Base-by-base conservation (phyloP, 208 protist species). In the Trypanosoma boissoni region DNA sequence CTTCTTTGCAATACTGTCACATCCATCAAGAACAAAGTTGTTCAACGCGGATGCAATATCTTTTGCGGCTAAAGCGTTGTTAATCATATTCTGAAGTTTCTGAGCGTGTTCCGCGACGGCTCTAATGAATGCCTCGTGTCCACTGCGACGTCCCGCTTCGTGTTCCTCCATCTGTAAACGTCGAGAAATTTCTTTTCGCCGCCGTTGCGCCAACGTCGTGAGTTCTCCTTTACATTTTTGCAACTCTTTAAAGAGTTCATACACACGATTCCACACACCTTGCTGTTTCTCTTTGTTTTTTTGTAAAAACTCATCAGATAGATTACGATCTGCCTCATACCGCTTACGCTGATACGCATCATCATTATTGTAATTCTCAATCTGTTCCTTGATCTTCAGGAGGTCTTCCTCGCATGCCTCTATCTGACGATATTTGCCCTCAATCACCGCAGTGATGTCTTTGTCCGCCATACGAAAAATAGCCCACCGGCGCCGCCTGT, bases 241-340 rank as follows among this genome's bases (percentile, higher is more conserved):
- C 56, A 93, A 39, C 58, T 93, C 82, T 68, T 88, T 60, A 45
- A 80, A 86, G n/a, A 94, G 55, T 16, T 70, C 74, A 59, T 83
- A 89, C 28, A 96, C 71, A 39, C 80, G 79, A 63, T 96, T 94
- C 87, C 86, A 94, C 71, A 92, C 78, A 45, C 81, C 58, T 52
- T 92, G 83, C 74, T 96, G 90, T 62, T 93, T 86, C 61, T 94
- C 85, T 64, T 91, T 91, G 72, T 94, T 94, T 60, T 96, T 77
- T 58, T 82, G 71, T 20, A 96, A 52, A 48, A 88, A 96, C 32
- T 71, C 32, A 59, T 94, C 87, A 0, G 76, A 88, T 44, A 90
- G 77, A 24, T 54, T 42, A 50, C 79, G 76, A 61, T 94, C 87
- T 21, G 71, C 42, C 32, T 93, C 83, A 53, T 93, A 96, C 26